Evolutionary conservation across 805 yeast species (phyloP).

Genomic region (Novakomyces olei): DNA sequence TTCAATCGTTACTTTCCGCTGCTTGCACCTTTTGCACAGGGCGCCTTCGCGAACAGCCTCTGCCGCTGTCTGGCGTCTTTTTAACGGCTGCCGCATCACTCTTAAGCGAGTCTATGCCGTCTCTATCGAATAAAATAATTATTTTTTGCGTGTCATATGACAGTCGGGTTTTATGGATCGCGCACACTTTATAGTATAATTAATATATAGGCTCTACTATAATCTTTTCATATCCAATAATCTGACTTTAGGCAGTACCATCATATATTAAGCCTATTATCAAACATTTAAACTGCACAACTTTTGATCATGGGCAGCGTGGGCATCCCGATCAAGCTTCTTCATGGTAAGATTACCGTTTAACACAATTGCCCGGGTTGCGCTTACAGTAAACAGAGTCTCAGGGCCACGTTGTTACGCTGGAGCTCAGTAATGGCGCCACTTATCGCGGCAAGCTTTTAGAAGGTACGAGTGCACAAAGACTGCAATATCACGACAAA

Average conservation of each 20-base stretch:
- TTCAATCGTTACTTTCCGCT: neutral
- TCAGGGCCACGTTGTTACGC: constrained; percentile 61
- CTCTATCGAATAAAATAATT: neutral
- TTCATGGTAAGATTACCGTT: neutral
- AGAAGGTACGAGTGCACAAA: constrained; percentile 28
- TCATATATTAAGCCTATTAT: neutral
- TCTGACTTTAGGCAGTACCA: neutral
- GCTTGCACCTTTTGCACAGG: constrained; percentile 1
- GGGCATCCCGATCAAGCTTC: constrained; percentile 66
- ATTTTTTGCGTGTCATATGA: no score
- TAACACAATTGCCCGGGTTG: neutral
- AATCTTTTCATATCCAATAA: neutral
- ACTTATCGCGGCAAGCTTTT: constrained; percentile 68
- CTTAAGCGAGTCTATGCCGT: neutral
- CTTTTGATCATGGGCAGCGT: constrained; percentile 28
- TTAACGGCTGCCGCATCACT: neutral
- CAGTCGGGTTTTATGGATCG: neutral
- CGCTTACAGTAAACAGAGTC: neutral
- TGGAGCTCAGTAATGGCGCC: constrained; percentile 71
- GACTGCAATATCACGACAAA: neutral
- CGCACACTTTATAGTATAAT: neutral
- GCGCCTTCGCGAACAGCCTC: neutral
- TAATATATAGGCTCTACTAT: neutral
- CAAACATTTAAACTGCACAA: neutral
- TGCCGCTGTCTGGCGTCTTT: neutral